Base-by-base conservation (phyloP, 2,329 filamentous ascomycete species). In the Venturia carpophila region DNA sequence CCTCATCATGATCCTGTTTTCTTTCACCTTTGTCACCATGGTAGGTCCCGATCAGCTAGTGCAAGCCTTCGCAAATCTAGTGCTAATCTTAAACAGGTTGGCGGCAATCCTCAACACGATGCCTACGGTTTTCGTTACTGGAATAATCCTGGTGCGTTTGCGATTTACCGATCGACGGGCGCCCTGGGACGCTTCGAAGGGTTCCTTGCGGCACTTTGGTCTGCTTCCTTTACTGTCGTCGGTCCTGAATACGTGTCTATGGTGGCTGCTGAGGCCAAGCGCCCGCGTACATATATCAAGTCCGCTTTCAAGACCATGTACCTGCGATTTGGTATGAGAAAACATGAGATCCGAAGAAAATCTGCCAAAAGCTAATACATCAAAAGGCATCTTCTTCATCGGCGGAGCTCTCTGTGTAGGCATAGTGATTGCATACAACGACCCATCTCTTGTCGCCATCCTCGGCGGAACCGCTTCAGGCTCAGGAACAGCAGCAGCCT, bases 1-100 rank as follows among this genome's bases (percentile, higher is more conserved):
- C 2, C 69, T 75, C 13, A 71, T 75, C 56, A 60, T 73, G 41
- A 69, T 71, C 37, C 68, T 75, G 19, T 73, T 73, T 65, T 65
- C 55, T 58, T 75, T 75, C 70, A 79, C 78, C n/a, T 76, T 80
- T 65, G 68, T 80, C 65, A 78, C 77, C 67, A 80, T 75, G 73
- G 66, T 76, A 39, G 11, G 24, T 27, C 4, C 47, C 10, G 13
- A 13, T 52, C 47, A 13, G 11, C 47, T 15, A 52, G 21, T 27
- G 13, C 11, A 10, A 52, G 21, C 11, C 15, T 15, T 5, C 27
- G 11, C 9, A 27, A 52, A 52, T 3, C 21, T 5, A 3, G 10
- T 52, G 3, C 47, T 52, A 1, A 52, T 27, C 13, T 3, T 52
- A 1, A 27, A 27, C 3, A 52, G 47, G 47, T 58, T 13, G 79